These are phyloP conservation scores for Closterium sp. DNA, from an alignment of 139 green algal species.

Conservation along the genomic window DNA sequence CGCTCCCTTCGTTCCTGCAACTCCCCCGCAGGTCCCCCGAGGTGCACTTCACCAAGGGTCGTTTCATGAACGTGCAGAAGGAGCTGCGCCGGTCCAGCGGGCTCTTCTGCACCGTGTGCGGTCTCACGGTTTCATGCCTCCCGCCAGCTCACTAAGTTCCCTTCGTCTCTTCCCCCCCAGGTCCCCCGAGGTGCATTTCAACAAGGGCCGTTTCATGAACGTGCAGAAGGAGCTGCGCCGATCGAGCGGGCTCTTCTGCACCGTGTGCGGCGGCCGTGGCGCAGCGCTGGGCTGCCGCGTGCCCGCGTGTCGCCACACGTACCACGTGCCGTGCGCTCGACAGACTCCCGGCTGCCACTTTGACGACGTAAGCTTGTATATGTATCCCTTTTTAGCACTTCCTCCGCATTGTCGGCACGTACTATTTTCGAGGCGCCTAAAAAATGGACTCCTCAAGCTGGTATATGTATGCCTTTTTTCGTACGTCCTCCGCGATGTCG, in stretches of 20 bases:
- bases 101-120: conserved; percentile 21
- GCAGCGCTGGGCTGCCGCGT: conserved; percentile 22
- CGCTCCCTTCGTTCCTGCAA: too few species aligned
- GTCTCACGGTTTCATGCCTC: too few species aligned
- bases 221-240: conserved; percentile 1
- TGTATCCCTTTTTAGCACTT: too few species aligned
- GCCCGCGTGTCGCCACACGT: conserved; percentile 3
- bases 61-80: not conserved
- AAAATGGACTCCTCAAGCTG: too few species aligned
- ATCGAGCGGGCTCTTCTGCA: not conserved
- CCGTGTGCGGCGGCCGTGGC: conserved; percentile 5
- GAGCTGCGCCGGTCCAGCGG: not conserved
- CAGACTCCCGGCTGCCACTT: not conserved
- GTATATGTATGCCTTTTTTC: too few species aligned
- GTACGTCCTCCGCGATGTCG: too few species aligned
- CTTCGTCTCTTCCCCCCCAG: too few species aligned
- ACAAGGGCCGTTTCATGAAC: not conserved
- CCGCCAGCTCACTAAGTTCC: too few species aligned
- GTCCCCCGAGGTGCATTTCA: not conserved
- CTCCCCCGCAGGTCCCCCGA: not conserved
- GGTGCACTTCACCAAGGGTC: not conserved
- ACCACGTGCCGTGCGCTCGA: conserved; percentile 24
- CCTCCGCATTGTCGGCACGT: too few species aligned
- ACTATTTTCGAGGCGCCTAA: too few species aligned
- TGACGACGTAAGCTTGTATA: not conserved